Evolutionary conservation across 2,329 filamentous ascomycete species (phyloP), one percentile per base, ranked within the genome.

Genomic region (Alternaria consortialis): DNA sequence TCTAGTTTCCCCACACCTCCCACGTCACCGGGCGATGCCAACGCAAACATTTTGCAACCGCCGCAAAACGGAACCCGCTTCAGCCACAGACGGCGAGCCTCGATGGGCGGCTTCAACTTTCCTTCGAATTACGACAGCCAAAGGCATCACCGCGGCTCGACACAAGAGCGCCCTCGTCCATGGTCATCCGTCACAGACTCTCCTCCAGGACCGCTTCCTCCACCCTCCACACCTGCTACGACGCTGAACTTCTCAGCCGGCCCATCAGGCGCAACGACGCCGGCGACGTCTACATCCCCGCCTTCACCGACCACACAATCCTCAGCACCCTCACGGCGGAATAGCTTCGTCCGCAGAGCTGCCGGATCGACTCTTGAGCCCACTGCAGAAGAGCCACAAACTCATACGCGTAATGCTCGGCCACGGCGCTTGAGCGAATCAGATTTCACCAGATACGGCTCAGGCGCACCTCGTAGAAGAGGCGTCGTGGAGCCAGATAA

Each of bases 401-500:
- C 76, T 7, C 67, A 72, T 29, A 60, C 81, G n/a, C 76, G 77
- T 42, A 77, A 80, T 29, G 79, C 83, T 46, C 81, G 83, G 29
- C 85, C 86, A 67, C 83, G 85, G 64, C 82, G 85, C 59, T 79
- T 85, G 65, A 88, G 86, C 68, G 86, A 88, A 71, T 87, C 85
- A 5, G 85, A 88, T 68, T 87, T 84, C 80, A 88, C 79, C 77
- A 84, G 74, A 76, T 88, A 89, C 60, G 87, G 88, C 4, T 86
- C 87, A 32, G 88, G 87, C 48, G 85, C 87, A 25, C 84, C 87
- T 11, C 82, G 88, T 34, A 83, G 88, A 43, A 89, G 90, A 72
- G 88, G 88, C 20, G 85, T 90, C 17, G 88, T 90, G 9, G 83
- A 84, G 67, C 83, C 82, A 2, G 82, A 84, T 65, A 79, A 83